These are phyloP conservation scores for Aspergillus ruber DNA, from an alignment of 2,329 filamentous ascomycete genomes.

Conservation along the genomic window DNA sequence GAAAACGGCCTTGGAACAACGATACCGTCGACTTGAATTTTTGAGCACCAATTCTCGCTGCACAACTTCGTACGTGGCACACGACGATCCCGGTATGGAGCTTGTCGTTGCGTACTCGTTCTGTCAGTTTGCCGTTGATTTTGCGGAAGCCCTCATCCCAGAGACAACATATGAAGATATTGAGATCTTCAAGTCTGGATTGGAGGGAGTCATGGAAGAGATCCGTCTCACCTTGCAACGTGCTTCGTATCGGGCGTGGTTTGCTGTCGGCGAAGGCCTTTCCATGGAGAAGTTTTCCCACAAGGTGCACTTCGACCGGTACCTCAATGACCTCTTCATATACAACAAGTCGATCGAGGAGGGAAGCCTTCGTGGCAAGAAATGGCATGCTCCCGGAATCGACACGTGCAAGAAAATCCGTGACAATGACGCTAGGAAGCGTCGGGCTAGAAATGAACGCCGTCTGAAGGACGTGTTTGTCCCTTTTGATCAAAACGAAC, in stretches of 20 bases:
- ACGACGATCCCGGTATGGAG: slow-evolving; percentile 26
- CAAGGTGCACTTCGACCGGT: slow-evolving; percentile 10
- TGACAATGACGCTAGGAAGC: slow-evolving; percentile 6
- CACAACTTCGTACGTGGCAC: slow-evolving; percentile 6
- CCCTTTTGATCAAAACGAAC: slow-evolving; percentile 3
- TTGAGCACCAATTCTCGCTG: slow-evolving; percentile 17
- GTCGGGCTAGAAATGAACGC: slow-evolving; percentile 8
- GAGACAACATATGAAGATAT: not conserved
- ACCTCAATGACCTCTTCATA: slow-evolving; percentile 17
- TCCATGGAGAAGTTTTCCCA: slow-evolving; percentile 8
- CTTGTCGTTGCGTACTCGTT: slow-evolving; percentile 24
- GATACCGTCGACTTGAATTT: slow-evolving; percentile 18
- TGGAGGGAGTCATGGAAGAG: slow-evolving; percentile 13
- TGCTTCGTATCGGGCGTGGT: slow-evolving; percentile 25
- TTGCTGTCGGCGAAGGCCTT: slow-evolving; percentile 14
- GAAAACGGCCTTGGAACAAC: slow-evolving; percentile 12
- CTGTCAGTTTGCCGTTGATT: slow-evolving; percentile 25
- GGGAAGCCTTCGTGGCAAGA: slow-evolving; percentile 7
- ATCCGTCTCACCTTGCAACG: slow-evolving; percentile 20
- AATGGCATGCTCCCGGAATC: slow-evolving; percentile 14
- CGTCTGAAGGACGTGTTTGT: slow-evolving; percentile 15
- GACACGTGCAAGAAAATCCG: slow-evolving; percentile 16
- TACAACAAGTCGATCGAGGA: slow-evolving; percentile 13
- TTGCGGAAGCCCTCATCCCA: slow-evolving; percentile 15
- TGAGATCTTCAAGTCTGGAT: slow-evolving; percentile 3